Conservation (phyloP, 108 stramenopile genomes). For the Skeletonema grethae region DNA sequence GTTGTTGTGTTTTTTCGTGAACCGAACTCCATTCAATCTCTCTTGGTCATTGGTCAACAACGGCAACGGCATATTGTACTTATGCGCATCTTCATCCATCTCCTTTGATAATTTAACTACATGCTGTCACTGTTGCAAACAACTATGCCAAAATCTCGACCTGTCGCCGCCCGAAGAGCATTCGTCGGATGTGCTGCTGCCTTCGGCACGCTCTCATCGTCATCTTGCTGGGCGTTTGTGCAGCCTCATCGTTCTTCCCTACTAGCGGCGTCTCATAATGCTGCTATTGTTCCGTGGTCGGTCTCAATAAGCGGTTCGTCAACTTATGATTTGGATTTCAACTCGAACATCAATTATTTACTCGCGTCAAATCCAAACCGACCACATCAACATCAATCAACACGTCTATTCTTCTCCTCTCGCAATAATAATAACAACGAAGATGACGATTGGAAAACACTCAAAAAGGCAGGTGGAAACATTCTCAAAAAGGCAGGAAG, state of each 20-base stretch:
- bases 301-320: neutral
- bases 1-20: no score
- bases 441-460: constrained; percentile 43
- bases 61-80: no score
- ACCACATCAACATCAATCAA: constrained; percentile 12
- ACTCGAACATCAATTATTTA: neutral
- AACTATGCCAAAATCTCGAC: neutral
- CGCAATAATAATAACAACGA: constrained; percentile 12
- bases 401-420: constrained; percentile 35
- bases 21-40: no score
- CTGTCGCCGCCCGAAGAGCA: neutral
- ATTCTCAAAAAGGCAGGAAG: constrained; percentile 40
- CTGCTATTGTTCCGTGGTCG: neutral
- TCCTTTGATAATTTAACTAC: no score
- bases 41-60: no score
- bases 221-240: constrained; percentile 26
- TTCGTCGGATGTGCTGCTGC: constrained; percentile 28
- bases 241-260: neutral
- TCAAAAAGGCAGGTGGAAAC: constrained; percentile 37
- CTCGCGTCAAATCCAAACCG: neutral
- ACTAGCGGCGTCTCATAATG: neutral
- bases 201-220: constrained; percentile 22
- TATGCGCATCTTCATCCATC: no score
- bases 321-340: no score
- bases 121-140: neutral